Evolutionary conservation across 2,329 filamentous ascomycete species (phyloP).

Genomic region (Ophiocordyceps camponoti-rufipedis): DNA sequence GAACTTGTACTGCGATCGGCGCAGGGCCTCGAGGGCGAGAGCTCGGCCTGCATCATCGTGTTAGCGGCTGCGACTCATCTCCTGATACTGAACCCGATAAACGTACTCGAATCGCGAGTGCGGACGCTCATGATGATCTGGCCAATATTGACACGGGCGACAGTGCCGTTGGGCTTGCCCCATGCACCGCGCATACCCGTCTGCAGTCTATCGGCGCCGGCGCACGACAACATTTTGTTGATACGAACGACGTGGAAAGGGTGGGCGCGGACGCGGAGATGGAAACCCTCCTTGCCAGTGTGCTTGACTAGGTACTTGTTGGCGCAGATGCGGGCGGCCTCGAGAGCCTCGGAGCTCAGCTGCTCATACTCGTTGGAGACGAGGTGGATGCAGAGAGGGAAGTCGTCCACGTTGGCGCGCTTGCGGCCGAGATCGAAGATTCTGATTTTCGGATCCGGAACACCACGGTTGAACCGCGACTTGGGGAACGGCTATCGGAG

Average conservation of each 20-base stretch:
- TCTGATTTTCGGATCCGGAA: conserved; percentile 66
- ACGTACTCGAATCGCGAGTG: conserved; percentile 80
- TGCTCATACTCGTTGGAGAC: conserved; percentile 99
- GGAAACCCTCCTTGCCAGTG: conserved; percentile 56
- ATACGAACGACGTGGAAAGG: conserved; percentile 99
- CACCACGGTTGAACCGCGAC: conserved; percentile 99
- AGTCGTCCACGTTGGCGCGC: conserved; percentile 97
- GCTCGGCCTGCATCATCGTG: conserved; percentile 46
- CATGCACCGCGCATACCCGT: conserved; percentile 99
- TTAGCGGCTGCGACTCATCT: too few relatives aligned
- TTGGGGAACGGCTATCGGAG: conserved; percentile 74
- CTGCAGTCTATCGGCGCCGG: conserved; percentile 99
- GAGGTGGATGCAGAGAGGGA: conserved; percentile 97
- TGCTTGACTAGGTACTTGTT: conserved; percentile 86
- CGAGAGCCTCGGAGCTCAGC: conserved; percentile 97
- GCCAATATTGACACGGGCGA: conserved; percentile 99
- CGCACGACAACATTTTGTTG: conserved; percentile 99
- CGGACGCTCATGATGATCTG: conserved; percentile 96
- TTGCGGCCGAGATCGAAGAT: conserved; percentile 99
- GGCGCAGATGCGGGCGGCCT: conserved; percentile 99
- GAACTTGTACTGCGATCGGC: conserved; percentile 99
- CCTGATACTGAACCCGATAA: too few relatives aligned
- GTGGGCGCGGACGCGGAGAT: conserved; percentile 72
- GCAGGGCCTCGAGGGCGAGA: conserved; percentile 92
- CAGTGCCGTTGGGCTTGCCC: conserved; percentile 97